Conservation (phyloP, 2,329 filamentous ascomycete species). For the Arachnomyces sp. region DNA sequence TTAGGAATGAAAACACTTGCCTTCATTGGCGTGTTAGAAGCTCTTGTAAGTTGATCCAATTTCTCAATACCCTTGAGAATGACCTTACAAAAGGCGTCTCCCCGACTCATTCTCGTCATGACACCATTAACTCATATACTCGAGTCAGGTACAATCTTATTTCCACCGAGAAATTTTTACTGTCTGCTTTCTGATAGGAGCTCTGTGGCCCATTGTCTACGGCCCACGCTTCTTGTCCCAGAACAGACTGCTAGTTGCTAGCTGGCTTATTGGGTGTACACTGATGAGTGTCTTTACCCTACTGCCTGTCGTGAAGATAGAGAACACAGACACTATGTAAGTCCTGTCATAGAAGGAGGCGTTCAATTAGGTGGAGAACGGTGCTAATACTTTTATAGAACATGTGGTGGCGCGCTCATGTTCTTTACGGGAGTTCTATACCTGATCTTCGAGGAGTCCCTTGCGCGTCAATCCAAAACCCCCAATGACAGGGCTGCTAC, state of each 20-base stretch:
- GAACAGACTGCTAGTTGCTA: slow-evolving; percentile 56
- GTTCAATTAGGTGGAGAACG: not conserved
- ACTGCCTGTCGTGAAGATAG: slow-evolving; percentile 76
- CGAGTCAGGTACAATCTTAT: slow-evolving; percentile 71
- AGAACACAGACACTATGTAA: slow-evolving; percentile 68
- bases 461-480: slow-evolving; percentile 35
- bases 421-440: slow-evolving; percentile 67
- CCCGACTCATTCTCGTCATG: not conserved
- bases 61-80: too few species aligned
- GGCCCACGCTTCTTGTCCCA: slow-evolving; percentile 63
- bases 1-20: slow-evolving; percentile 57
- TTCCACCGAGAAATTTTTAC: slow-evolving; percentile 86
- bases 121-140: not conserved
- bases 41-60: slow-evolving; percentile 51
- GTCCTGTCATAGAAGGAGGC: slow-evolving; percentile 20
- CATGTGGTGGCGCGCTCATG: slow-evolving; percentile 73
- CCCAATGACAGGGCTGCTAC: slow-evolving; percentile 4
- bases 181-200: slow-evolving; percentile 64
- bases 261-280: slow-evolving; percentile 70
- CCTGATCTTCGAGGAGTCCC: slow-evolving; percentile 66
- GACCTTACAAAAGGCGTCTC: slow-evolving; percentile 3
- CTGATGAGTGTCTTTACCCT: slow-evolving; percentile 88
- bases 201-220: slow-evolving; percentile 70
- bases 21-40: slow-evolving; percentile 71
- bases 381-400: slow-evolving; percentile 38